Evolutionary conservation across 164 flowering plant genomes (phyloP).

Genomic region (Aristolochia californica): DNA sequence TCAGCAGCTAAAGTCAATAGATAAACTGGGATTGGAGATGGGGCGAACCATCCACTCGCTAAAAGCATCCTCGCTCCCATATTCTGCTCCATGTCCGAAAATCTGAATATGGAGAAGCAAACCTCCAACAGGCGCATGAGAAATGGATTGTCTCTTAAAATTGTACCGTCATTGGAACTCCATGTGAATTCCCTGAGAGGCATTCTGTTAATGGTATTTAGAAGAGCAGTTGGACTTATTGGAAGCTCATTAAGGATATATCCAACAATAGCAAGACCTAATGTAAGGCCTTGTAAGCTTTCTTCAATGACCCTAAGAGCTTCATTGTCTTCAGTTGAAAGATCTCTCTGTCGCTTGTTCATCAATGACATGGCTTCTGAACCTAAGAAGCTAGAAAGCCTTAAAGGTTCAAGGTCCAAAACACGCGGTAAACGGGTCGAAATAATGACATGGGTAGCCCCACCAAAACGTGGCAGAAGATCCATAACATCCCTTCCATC

Average conservation of each 20-base stretch:
- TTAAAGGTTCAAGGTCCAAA: conserved; percentile 72
- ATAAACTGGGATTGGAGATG: conserved; percentile 52
- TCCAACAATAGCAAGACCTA: conserved; percentile 77
- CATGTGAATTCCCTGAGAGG: conserved; percentile 47
- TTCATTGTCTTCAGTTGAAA: conserved; percentile 48
- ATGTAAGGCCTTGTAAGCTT: conserved; percentile 65
- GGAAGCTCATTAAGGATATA: conserved; percentile 48
- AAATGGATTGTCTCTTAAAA: conserved; percentile 44
- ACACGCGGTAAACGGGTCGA: conserved; percentile 67
- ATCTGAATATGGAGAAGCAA: conserved; percentile 86
- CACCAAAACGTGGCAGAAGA: conserved; percentile 91
- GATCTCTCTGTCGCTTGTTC: conserved; percentile 50
- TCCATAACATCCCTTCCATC: conserved; percentile 73
- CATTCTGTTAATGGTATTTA: conserved; percentile 67
- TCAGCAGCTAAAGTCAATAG: conserved; percentile 58
- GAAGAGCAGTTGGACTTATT: conserved; percentile 62
- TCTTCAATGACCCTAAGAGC: conserved; percentile 62
- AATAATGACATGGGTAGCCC: conserved; percentile 70
- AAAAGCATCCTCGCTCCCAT: conserved; percentile 78
- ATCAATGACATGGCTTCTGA: conserved; percentile 81
- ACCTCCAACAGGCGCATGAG: conserved; percentile 76
- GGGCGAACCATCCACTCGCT: conserved; percentile 93
- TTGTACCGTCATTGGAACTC: conserved; percentile 38
- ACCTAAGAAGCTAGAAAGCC: conserved; percentile 66
- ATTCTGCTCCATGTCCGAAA: conserved; percentile 70